Conservation (phyloP, 2,329 filamentous ascomycete species). For the Fragosphaeria purpurea region DNA sequence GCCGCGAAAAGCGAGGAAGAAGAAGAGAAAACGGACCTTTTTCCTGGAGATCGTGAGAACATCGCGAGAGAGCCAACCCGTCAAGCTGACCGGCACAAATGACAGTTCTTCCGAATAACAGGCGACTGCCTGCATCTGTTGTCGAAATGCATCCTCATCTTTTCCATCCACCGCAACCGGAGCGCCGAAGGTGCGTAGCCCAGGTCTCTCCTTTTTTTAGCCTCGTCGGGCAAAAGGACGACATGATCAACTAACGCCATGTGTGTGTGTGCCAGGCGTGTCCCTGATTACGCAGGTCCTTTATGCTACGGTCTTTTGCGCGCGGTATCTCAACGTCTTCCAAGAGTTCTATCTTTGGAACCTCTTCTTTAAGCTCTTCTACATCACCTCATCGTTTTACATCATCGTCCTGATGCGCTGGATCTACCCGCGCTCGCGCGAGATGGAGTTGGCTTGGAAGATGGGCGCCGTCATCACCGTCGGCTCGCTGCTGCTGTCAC, state of each 20-base stretch:
- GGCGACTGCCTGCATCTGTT: slow-evolving; percentile 76
- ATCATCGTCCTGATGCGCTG: slow-evolving; percentile 82
- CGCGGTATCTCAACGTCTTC: slow-evolving; percentile 81
- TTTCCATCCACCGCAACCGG: slow-evolving; percentile 77
- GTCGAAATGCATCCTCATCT: slow-evolving; percentile 85
- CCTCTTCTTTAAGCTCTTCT: slow-evolving; percentile 79
- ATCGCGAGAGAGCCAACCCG: too few species aligned
- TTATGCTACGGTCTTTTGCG: slow-evolving; percentile 76
- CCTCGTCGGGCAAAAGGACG: not conserved
- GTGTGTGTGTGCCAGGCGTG: slow-evolving; percentile 46
- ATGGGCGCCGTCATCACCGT: slow-evolving; percentile 61
- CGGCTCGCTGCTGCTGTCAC: slow-evolving; percentile 57
- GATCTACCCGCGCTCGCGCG: slow-evolving; percentile 75
- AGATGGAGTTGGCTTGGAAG: slow-evolving; percentile 90
- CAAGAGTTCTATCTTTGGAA: slow-evolving; percentile 52
- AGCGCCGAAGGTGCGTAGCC: slow-evolving; percentile 61
- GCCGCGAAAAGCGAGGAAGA: too few species aligned
- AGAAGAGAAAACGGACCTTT: too few species aligned
- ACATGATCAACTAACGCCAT: too few species aligned
- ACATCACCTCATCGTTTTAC: slow-evolving; percentile 74
- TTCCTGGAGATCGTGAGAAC: too few species aligned
- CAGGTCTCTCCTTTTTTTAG: not conserved
- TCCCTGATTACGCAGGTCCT: slow-evolving; percentile 85
- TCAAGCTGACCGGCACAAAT: too few species aligned
- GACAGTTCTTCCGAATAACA: slow-evolving; percentile 59